Percentiles rank a stretch among this genome's conserved stretches.
Conservation (phyloP, 805 yeast species). For the Candida koratica region DNA sequence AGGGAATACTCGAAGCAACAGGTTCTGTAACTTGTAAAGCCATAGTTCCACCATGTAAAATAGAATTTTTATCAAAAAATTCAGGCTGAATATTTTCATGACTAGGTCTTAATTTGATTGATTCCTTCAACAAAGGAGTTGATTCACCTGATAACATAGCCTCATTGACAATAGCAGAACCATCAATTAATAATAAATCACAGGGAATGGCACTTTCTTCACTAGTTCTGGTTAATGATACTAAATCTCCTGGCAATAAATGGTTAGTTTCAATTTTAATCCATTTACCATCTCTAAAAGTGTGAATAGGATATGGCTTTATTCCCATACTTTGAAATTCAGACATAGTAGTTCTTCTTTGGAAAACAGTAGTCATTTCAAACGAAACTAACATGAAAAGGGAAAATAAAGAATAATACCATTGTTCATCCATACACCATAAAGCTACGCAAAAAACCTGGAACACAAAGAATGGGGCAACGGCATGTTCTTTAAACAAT, state of each 20-base stretch:
- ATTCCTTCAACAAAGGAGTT: conserved; percentile 92
- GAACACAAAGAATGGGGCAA: conserved; percentile 96
- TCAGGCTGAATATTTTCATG: conserved; percentile 66
- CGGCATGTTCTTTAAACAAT: conserved; percentile 93
- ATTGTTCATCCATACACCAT: conserved; percentile 94
- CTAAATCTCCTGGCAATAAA: conserved; percentile 86
- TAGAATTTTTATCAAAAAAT: conserved; percentile 82
- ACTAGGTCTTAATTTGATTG: conserved; percentile 76
- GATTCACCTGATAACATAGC: conserved; percentile 99
- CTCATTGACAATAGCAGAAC: conserved; percentile 94
- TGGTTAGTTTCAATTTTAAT: conserved; percentile 61
- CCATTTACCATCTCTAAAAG: conserved; percentile 72
- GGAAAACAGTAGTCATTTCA: conserved; percentile 92
- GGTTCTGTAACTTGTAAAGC: conserved; percentile 86
- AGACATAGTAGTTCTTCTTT: conserved; percentile 88
- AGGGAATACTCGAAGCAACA: conserved; percentile 44
- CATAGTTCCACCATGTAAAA: conserved; percentile 93
- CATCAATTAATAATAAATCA: conserved; percentile 80
- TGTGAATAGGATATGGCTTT: conserved; percentile 80
- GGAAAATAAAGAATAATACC: conserved; percentile 92
- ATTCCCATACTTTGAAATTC: conserved; percentile 98
- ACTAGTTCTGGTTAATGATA: conserved; percentile 79
- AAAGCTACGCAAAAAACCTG: conserved; percentile 93
- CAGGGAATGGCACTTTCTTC: conserved; percentile 95
- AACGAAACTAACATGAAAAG: conserved; percentile 88